Evolutionary conservation across 257 asterid genomes (phyloP).

Genomic region (Capsicum rhomboideum): DNA sequence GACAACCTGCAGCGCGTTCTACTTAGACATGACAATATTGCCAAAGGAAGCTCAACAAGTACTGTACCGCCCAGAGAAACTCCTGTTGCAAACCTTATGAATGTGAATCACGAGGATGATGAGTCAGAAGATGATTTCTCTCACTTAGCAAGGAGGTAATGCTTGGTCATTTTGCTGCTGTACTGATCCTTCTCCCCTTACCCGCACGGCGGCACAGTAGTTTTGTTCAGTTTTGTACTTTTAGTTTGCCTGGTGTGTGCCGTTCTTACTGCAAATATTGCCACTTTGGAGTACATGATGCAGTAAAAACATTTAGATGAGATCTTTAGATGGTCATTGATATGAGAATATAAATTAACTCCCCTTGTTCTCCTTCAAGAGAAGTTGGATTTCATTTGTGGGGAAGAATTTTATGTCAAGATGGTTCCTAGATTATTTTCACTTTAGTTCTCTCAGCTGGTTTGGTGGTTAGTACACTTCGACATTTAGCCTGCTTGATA

Average conservation of each 20-base stretch:
- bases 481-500: neutral
- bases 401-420: neutral
- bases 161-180: neutral
- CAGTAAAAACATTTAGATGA: neutral
- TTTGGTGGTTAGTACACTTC: neutral
- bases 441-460: neutral
- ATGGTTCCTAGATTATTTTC: neutral
- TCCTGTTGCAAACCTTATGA: constrained; percentile 69
- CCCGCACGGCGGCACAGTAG: neutral
- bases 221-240: neutral
- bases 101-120: constrained; percentile 81
- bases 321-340: neutral
- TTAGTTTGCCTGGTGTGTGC: neutral
- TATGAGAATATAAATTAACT: neutral
- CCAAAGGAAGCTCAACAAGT: constrained; percentile 40
- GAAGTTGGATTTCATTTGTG: neutral
- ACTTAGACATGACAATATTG: constrained; percentile 57
- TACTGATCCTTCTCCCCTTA: neutral
- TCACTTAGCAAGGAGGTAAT: constrained; percentile 73
- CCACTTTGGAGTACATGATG: neutral
- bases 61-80: constrained; percentile 24
- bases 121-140: constrained; percentile 90
- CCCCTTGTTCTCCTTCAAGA: neutral
- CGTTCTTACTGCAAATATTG: neutral
- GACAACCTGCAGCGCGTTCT: constrained; percentile 84